Evolutionary conservation across 768 basidiomycete genomes (phyloP).

Genomic region (Hysterangium stoloniferum): DNA sequence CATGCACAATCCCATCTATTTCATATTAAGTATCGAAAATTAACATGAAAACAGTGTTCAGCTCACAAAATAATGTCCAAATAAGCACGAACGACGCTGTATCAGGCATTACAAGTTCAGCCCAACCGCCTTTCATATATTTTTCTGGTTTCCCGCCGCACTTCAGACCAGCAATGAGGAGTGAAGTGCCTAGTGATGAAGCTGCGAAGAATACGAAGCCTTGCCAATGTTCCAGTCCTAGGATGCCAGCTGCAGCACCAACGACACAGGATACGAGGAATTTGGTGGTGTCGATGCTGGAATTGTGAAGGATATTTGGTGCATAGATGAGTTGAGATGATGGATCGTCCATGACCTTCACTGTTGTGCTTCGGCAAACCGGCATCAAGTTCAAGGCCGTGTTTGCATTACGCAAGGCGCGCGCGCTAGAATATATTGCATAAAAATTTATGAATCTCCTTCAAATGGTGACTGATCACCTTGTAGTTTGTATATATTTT

Average conservation of each 20-base stretch:
- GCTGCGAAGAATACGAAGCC: slow-evolving; percentile 75
- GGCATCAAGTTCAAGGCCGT: too few relatives aligned
- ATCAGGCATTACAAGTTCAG: slow-evolving; percentile 73
- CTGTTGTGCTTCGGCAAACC: too few relatives aligned
- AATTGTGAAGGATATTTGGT: slow-evolving; percentile 61
- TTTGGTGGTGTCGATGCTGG: slow-evolving; percentile 55
- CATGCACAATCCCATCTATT: slow-evolving; percentile 8
- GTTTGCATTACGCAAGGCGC: too few relatives aligned
- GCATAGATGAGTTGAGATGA: slow-evolving; percentile 34
- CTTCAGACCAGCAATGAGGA: slow-evolving; percentile 59
- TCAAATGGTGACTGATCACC: too few relatives aligned
- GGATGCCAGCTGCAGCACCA: slow-evolving; percentile 81
- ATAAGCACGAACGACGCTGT: slow-evolving; percentile 84
- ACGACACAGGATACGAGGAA: slow-evolving; percentile 80
- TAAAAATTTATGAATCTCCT: too few relatives aligned
- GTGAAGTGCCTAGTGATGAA: slow-evolving; percentile 60
- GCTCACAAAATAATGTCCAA: slow-evolving; percentile 85
- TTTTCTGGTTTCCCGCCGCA: slow-evolving; percentile 58
- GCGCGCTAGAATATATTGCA: too few relatives aligned
- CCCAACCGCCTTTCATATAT: slow-evolving; percentile 54
- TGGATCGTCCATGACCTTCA: too few relatives aligned
- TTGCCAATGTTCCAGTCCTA: slow-evolving; percentile 77
- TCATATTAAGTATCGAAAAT: not conserved
- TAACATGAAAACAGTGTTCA: not conserved
- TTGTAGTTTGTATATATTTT: too few relatives aligned